Conservation (phyloP, 345 rosid species). For the Lepidium aucheri region DNA sequence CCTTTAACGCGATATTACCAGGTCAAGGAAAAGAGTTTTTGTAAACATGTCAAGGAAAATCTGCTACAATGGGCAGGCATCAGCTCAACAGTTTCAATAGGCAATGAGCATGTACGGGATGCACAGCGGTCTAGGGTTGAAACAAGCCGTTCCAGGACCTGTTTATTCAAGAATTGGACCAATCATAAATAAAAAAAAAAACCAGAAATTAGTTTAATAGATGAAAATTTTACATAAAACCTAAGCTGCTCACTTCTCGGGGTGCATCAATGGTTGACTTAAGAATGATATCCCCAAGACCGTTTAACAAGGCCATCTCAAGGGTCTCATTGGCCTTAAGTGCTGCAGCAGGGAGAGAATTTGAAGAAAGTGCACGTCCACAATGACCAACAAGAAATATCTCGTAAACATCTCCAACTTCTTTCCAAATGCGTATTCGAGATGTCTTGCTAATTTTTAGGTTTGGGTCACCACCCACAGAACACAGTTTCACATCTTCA, state of each 20-base stretch:
- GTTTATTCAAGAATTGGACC: constrained; percentile 12
- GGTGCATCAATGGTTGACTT: constrained; percentile 75
- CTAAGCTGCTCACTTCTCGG: constrained; percentile 49
- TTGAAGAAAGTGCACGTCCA: constrained; percentile 88
- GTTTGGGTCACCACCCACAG: constrained; percentile 35
- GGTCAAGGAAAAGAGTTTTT: constrained; percentile 71
- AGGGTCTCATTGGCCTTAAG: constrained; percentile 71
- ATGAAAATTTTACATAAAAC: neutral
- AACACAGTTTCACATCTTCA: constrained; percentile 48
- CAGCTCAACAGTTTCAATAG: constrained; percentile 91
- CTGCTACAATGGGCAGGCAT: constrained; percentile 90
- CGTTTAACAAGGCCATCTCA: constrained; percentile 66
- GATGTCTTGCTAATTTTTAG: constrained; percentile 50
- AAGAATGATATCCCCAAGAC: constrained; percentile 75
- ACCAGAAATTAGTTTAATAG: neutral
- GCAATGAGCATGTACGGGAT: constrained; percentile 91
- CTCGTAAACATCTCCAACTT: constrained; percentile 88
- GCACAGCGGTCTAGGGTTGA: constrained; percentile 92
- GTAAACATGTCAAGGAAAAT: constrained; percentile 83
- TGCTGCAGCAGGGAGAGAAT: constrained; percentile 47
- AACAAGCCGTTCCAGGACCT: constrained; percentile 76
- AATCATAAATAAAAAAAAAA: neutral
- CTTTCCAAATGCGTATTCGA: constrained; percentile 85
- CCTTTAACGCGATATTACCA: constrained; percentile 37
- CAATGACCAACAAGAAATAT: constrained; percentile 91